These are phyloP conservation scores for Myotisia sp. DNA, from an alignment of 2,329 filamentous ascomycete species.

Conservation along the genomic window DNA sequence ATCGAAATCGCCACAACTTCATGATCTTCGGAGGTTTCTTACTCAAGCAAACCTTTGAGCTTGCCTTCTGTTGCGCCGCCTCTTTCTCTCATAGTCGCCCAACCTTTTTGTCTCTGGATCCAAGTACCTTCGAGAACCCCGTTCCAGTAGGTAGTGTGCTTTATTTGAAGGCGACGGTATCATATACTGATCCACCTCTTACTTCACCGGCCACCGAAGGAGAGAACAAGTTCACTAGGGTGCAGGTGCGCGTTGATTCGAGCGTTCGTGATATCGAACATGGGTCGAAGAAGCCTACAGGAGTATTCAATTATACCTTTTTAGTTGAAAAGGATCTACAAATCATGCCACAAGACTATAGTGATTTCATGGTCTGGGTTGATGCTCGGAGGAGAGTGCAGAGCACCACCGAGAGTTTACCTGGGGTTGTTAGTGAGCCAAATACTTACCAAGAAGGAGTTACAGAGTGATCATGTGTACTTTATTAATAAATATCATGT, in stretches of 20 bases:
- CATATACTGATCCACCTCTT: slow-evolving; percentile 50
- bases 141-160: slow-evolving; percentile 61
- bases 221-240: slow-evolving; percentile 40
- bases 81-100: slow-evolving; percentile 55
- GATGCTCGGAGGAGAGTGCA: slow-evolving; percentile 45
- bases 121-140: slow-evolving; percentile 59
- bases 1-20: slow-evolving; percentile 55
- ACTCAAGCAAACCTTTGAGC: slow-evolving; percentile 59
- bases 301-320: slow-evolving; percentile 65
- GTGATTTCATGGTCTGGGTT: slow-evolving; percentile 51
- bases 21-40: slow-evolving; percentile 70
- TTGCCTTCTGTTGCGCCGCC: slow-evolving; percentile 61
- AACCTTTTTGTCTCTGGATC: slow-evolving; percentile 58
- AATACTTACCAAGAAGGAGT: slow-evolving; percentile 25
- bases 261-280: slow-evolving; percentile 61
- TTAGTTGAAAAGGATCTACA: slow-evolving; percentile 49
- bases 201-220: slow-evolving; percentile 13
- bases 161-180: slow-evolving; percentile 57
- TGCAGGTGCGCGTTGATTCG: slow-evolving; percentile 57
- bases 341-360: slow-evolving; percentile 50
- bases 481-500: too few relatives aligned
- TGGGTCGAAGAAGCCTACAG: slow-evolving; percentile 51
- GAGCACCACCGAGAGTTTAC: slow-evolving; percentile 35
- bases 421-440: slow-evolving; percentile 18
- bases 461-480: slow-evolving; percentile 25